These are phyloP conservation scores for Microdochium paspali DNA, from an alignment of 2,329 filamentous ascomycete species.

Conservation along the genomic window DNA sequence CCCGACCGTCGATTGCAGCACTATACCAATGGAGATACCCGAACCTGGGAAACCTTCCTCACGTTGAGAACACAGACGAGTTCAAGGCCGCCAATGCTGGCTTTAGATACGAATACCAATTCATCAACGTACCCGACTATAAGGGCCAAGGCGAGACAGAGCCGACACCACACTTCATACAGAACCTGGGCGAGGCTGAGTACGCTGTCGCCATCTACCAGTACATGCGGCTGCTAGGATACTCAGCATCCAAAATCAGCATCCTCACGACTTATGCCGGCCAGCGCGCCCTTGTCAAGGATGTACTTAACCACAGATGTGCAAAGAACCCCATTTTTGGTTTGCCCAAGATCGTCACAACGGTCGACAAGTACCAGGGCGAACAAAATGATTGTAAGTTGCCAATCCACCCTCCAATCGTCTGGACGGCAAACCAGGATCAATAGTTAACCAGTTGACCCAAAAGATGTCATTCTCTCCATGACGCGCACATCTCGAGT, in stretches of 20 bases:
- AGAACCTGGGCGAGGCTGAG: constrained; percentile 94
- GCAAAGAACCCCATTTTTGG: constrained; percentile 78
- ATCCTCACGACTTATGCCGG: constrained; percentile 93
- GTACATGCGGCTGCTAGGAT: constrained; percentile 94
- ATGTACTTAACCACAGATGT: constrained; percentile 79
- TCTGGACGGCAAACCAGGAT: not conserved
- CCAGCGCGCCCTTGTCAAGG: constrained; percentile 77
- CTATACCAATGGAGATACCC: constrained; percentile 93
- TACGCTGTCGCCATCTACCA: constrained; percentile 93
- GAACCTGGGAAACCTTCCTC: constrained; percentile 67
- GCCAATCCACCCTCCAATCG: not conserved
- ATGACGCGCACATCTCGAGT: constrained; percentile 81
- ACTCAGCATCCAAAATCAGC: constrained; percentile 72
- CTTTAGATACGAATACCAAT: constrained; percentile 91
- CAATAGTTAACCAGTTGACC: not conserved
- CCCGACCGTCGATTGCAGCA: constrained; percentile 75
- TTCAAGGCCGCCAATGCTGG: constrained; percentile 82
- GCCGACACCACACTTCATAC: constrained; percentile 87
- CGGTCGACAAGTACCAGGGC: constrained; percentile 97
- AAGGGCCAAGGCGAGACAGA: constrained; percentile 83
- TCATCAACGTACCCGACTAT: constrained; percentile 91
- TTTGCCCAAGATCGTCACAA: constrained; percentile 79
- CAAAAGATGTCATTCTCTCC: constrained; percentile 79
- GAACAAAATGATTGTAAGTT: constrained; percentile 96
- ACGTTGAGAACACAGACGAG: constrained; percentile 58